Evolutionary conservation across 2,329 filamentous ascomycete genomes (phyloP).

Genomic region (Neofusicoccum parvum): DNA sequence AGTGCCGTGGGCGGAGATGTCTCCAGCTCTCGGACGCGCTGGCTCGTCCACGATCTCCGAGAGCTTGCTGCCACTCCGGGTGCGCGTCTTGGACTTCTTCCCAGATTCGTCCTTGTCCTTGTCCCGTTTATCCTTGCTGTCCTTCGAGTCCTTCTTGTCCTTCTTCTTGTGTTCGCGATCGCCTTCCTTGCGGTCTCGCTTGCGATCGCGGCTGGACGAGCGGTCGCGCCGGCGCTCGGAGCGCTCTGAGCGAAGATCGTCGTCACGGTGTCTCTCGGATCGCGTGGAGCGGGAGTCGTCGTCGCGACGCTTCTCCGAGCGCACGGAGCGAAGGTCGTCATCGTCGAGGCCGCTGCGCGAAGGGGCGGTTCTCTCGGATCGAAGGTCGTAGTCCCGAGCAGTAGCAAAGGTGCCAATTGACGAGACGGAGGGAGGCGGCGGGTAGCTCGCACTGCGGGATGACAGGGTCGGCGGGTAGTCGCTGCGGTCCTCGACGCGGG

Average conservation of each 20-base stretch:
- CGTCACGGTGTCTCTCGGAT: conserved; percentile 27
- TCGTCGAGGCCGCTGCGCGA: conserved; percentile 16
- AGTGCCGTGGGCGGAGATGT: conserved; percentile 29
- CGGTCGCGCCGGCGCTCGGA: conserved; percentile 28
- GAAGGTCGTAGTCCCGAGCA: conserved; percentile 18
- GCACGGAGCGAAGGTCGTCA: conserved; percentile 15
- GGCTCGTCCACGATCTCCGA: conserved; percentile 34
- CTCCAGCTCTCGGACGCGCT: conserved; percentile 26
- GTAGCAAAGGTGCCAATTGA: conserved; percentile 21
- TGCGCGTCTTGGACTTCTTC: conserved; percentile 19
- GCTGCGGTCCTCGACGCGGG: conserved; percentile 24
- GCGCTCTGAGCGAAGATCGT: conserved; percentile 17
- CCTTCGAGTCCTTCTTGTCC: conserved; percentile 32
- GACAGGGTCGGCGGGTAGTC: conserved; percentile 19
- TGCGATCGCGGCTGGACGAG: conserved; percentile 34
- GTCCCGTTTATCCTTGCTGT: conserved; percentile 31
- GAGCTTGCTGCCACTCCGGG: conserved; percentile 30
- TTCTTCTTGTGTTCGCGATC: conserved; percentile 37
- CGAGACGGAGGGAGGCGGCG: conserved; percentile 7
- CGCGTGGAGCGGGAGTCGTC: conserved; percentile 20
- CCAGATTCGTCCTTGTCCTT: conserved; percentile 10
- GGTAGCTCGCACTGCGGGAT: conserved; percentile 10
- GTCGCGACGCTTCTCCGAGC: conserved; percentile 27
- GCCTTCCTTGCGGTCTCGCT: conserved; percentile 32
- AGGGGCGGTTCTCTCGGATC: conserved; percentile 16